Conservation (phyloP, 75 land plant genomes). For the Picea sitchensis region DNA sequence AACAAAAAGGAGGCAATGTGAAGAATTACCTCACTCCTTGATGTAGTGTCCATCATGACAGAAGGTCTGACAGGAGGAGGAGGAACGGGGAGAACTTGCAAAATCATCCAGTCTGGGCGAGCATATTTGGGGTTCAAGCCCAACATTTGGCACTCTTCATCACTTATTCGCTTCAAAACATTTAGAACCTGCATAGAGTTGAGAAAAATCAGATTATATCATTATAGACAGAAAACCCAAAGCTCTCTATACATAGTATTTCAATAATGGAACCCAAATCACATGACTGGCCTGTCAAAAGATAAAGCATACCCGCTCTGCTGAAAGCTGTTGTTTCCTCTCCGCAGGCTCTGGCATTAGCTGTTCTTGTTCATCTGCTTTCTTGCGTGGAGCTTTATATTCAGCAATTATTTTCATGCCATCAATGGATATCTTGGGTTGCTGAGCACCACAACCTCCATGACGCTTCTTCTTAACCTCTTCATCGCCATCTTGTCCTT, state of each 20-base stretch:
- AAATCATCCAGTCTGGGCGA: constrained; percentile 99
- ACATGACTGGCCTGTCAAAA: background rate
- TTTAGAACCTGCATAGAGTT: constrained; percentile 57
- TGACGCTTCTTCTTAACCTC: constrained; percentile 62
- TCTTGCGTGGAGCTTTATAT: constrained; percentile 75
- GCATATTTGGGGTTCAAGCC: constrained; percentile 97
- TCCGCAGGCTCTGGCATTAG: constrained; percentile 94
- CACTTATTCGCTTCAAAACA: constrained; percentile 86
- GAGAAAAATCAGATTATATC: background rate
- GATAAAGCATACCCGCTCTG: constrained; percentile 65
- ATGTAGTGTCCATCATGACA: constrained; percentile 98
- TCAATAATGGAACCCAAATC: background rate
- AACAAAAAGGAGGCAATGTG: background rate
- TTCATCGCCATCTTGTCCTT: constrained; percentile 50
- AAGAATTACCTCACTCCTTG: constrained; percentile 84
- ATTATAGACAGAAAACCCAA: too few relatives aligned
- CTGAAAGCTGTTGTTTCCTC: constrained; percentile 85
- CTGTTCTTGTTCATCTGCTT: constrained; percentile 83
- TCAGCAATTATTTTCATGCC: constrained; percentile 97
- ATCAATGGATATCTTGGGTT: constrained; percentile 86
- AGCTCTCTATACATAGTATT: too few relatives aligned
- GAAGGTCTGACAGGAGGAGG: constrained; percentile 99
- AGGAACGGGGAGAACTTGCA: constrained; percentile 96
- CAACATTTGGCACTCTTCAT: constrained; percentile 76
- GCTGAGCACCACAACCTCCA: constrained; percentile 98